phyloP scores from a whole-genome alignment of 768 basidiomycete species.

The Leccinum rimulosum region DNA sequence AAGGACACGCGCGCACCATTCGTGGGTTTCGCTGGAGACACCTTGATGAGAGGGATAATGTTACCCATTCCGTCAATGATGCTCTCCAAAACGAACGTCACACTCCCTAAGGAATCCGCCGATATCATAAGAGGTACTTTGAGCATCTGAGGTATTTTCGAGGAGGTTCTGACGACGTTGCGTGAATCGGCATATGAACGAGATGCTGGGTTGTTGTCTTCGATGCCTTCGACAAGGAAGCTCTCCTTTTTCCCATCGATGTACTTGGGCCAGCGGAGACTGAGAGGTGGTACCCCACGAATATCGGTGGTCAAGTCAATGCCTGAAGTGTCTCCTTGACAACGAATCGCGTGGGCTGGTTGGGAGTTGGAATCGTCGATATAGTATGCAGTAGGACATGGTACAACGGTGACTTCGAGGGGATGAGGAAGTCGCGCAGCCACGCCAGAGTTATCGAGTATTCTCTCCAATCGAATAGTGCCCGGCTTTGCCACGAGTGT shows the following conservation, averaged over 20 bases:
- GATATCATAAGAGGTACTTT: slow-evolving; percentile 67
- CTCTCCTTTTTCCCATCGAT: slow-evolving; percentile 64
- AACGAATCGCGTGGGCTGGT: slow-evolving; percentile 50
- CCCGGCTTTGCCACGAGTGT: slow-evolving; percentile 74
- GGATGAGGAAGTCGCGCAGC: slow-evolving; percentile 71
- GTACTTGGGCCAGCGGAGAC: slow-evolving; percentile 72
- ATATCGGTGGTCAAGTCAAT: slow-evolving; percentile 62
- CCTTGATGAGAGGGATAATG: slow-evolving; percentile 46
- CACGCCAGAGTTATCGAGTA: slow-evolving; percentile 67
- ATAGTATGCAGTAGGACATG: slow-evolving; percentile 80
- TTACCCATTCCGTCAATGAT: slow-evolving; percentile 86
- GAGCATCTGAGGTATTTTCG: slow-evolving; percentile 50
- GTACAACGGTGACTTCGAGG: slow-evolving; percentile 67
- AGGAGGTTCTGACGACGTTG: slow-evolving; percentile 19
- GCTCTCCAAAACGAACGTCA: slow-evolving; percentile 74
- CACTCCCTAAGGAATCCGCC: slow-evolving; percentile 60
- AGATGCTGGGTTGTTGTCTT: slow-evolving; percentile 46
- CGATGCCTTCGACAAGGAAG: slow-evolving; percentile 83
- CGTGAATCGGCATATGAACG: slow-evolving; percentile 25
- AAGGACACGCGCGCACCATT: slow-evolving; percentile 56
- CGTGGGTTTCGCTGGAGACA: slow-evolving; percentile 45
- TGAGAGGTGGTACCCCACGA: slow-evolving; percentile 72
- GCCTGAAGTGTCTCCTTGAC: slow-evolving; percentile 63
- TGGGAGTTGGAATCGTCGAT: slow-evolving; percentile 35
- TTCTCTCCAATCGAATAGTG: slow-evolving; percentile 69